Base-by-base conservation (phyloP, 345 rosid genomes). In the Brassica cretica region DNA sequence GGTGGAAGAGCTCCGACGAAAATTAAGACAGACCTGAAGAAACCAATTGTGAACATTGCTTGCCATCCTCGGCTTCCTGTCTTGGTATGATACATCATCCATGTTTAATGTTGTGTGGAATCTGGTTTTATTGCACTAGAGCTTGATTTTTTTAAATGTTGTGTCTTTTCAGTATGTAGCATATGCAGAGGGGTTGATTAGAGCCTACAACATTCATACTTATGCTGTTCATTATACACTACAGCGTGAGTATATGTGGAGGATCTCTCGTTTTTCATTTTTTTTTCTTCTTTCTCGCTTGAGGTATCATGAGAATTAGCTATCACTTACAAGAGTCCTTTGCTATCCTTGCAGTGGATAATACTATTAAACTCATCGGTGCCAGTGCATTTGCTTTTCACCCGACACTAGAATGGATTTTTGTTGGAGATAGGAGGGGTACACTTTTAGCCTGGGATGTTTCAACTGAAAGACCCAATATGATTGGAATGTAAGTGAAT, bases 21-120 rank as follows among this genome's bases (percentile, higher is more conserved):
- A 80, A 95, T 95, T 84, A 95, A 89, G 87, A 85, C 98, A 27
- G 99, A 95, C 85, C 82, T 95, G 85, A 95, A 95, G 87, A 95
- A 89, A 83, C 99, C 98, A 11, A 74, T 95, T 15, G 91, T 95
- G 64, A 93, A 93, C 78, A 93, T 95, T 82, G 92, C 99, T 70
- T 93, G 99, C 83, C 98, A 95, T 85, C 97, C 99, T 61, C 93
- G 99, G 56, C 97, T 88, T n/a, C 97, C 99, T 76, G 89, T 95
- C 66, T 82, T 95, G 90, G 99, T 95, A 88, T 49, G 58, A 51
- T 51, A 35, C 32, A 24, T n/a, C 59, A 46, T 41, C 8, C 66
- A 24, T 6, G 7, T 59, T 24, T 24, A 11, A 10, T 59, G 64
- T 59, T 59, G n/a, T 53, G 65, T 68, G 6, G 70, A 44, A 62